A percentile compares a stretch with the other conserved stretches of the same genome.
Evolutionary conservation across 208 protist species (phyloP).

Genomic region (Trichomonas gallinae): DNA sequence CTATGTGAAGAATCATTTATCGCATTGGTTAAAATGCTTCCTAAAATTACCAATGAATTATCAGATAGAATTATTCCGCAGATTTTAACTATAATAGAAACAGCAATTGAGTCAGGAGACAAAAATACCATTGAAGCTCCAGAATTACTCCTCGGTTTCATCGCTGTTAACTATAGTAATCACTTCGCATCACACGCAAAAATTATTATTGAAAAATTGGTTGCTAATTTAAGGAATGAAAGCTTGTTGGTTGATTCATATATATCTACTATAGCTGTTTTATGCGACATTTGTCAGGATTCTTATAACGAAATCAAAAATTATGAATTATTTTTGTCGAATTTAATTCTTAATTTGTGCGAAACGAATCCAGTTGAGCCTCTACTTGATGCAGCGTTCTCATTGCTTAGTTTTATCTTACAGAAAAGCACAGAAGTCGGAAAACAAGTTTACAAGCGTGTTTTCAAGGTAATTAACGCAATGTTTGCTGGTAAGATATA

Average conservation of each 20-base stretch:
- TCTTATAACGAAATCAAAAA: background rate
- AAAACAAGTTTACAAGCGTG: background rate
- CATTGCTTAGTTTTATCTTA: background rate
- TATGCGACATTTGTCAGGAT: background rate
- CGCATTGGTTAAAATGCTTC: background rate
- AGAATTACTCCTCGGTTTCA: background rate
- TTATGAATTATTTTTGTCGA: background rate
- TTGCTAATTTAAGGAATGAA: background rate
- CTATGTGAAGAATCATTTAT: background rate
- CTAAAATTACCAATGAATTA: background rate
- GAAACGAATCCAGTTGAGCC: background rate
- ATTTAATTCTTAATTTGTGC: background rate
- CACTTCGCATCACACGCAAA: background rate
- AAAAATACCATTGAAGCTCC: background rate
- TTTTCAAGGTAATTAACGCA: background rate
- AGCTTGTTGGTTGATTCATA: background rate
- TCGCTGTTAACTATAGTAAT: background rate
- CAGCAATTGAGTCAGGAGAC: background rate
- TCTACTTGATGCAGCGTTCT: background rate
- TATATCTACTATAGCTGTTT: background rate
- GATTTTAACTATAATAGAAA: background rate
- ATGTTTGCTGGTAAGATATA: background rate
- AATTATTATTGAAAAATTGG: background rate
- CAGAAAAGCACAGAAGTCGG: background rate
- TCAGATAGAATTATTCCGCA: background rate